Evolutionary conservation across 257 asterid genomes (phyloP).

Genomic region (Plantago ovata): DNA sequence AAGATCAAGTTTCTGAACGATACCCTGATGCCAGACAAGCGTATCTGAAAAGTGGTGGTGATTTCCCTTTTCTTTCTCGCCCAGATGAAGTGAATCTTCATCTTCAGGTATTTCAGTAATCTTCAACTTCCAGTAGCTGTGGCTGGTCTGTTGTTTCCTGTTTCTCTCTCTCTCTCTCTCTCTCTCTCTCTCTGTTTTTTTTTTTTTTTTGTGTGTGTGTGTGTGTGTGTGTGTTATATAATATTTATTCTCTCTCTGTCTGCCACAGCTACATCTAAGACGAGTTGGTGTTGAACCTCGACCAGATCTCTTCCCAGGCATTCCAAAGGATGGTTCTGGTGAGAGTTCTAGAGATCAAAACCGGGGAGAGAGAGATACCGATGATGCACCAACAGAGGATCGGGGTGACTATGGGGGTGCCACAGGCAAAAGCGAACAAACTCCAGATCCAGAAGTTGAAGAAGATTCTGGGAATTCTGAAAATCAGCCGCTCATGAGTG

Average conservation of each 20-base stretch:
- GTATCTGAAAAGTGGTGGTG: conserved; percentile 82
- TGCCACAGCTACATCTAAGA: conserved; percentile 76
- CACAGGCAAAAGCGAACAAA: conserved; percentile 35
- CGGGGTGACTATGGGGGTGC: conserved; percentile 32
- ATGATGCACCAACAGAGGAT: conserved; percentile 44
- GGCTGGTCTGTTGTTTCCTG: too few species aligned
- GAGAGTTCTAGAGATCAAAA: conserved; percentile 70
- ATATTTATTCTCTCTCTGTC: conserved; percentile 5
- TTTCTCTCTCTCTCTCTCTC: too few species aligned
- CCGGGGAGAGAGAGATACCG: conserved; percentile 30
- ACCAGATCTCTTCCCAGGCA: conserved; percentile 45
- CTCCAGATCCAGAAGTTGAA: conserved; percentile 46
- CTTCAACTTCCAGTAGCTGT: background rate
- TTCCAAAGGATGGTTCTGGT: conserved; percentile 44
- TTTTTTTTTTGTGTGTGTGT: background rate
- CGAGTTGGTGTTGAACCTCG: conserved; percentile 83
- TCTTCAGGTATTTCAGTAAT: conserved; percentile 63
- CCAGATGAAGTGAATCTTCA: conserved; percentile 97
- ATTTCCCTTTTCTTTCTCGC: conserved; percentile 92
- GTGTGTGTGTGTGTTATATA: background rate
- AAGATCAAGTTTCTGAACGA: conserved; percentile 82
- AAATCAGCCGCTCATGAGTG: conserved; percentile 30
- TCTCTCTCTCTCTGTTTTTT: too few species aligned
- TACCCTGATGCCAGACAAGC: conserved; percentile 96
- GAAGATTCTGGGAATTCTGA: conserved; percentile 41